A percentile compares a stretch with the other conserved stretches of the same genome.
Evolutionary conservation across 441 rosid genomes (phyloP).

Genomic region (Adansonia madagascariensis): DNA sequence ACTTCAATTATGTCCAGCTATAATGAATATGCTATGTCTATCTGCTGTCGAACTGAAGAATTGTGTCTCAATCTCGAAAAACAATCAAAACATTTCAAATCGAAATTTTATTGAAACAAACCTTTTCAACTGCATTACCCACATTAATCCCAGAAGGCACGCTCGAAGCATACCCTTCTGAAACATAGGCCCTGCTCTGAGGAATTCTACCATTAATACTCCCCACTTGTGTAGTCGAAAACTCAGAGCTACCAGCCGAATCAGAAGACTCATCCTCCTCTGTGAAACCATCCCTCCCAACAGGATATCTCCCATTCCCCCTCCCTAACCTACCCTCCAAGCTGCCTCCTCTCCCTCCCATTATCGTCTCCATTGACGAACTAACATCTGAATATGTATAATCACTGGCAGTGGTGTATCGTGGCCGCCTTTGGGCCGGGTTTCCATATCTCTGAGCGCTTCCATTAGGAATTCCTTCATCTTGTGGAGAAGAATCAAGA

Average conservation of each 20-base stretch:
- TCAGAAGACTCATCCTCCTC: conserved; percentile 74
- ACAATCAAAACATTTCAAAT: conserved; percentile 7
- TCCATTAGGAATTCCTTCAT: conserved; percentile 54
- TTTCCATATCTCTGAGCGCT: conserved; percentile 42
- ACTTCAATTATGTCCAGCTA: conserved; percentile 11
- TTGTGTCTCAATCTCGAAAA: conserved; percentile 7
- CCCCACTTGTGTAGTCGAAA: conserved; percentile 64
- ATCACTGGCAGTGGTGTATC: conserved; percentile 52
- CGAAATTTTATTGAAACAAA: conserved; percentile 33
- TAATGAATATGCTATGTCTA: conserved; percentile 6
- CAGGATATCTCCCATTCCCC: conserved; percentile 44
- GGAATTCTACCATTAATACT: conserved; percentile 53
- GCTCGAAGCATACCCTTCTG: conserved; percentile 64
- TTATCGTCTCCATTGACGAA: conserved; percentile 81
- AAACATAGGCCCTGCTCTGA: conserved; percentile 39
- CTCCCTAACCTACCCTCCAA: conserved; percentile 41
- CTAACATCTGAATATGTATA: conserved; percentile 75
- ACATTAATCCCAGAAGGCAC: conserved; percentile 47
- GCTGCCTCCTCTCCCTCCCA: conserved; percentile 49
- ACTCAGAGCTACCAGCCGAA: conserved; percentile 87
- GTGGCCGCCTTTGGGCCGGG: conserved; percentile 35
- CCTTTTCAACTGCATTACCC: conserved; percentile 51
- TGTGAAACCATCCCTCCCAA: conserved; percentile 46
- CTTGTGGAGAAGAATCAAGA: conserved; percentile 76
- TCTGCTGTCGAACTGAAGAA: not conserved